Base-by-base conservation (phyloP, 345 rosid genomes). In the Aurinia saxatilis region DNA sequence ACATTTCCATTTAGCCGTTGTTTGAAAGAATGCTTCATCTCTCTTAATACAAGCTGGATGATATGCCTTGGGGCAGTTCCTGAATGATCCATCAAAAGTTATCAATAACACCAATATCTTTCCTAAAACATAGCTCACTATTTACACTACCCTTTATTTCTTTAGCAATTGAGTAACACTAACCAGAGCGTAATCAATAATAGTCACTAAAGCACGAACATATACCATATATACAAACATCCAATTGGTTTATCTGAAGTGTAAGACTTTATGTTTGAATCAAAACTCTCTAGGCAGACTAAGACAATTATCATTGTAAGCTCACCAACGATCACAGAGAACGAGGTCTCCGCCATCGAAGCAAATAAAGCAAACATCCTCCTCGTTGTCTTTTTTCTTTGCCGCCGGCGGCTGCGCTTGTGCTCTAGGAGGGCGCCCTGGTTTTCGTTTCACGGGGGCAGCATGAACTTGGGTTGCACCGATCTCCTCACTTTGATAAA, bases 41-140 rank as follows among this genome's bases (percentile, higher is more conserved):
- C 99, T 77, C 73, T 87, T 93, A 39, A 93, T 86, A 74, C 99
- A 93, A 54, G 92, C 74, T 17, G 96, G 90, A 83, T 93, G 99
- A 58, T 93, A 93, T 5, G 99, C 99, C 83, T 93, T 93, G 15
- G 99, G 97, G 67, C 99, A 93, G 66, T 95, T 90, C 87, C 99
- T 93, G 55, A 63, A 52, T 19, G 42, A 6, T 47, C 64, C 42
- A 63, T 34, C 63, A 60, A 67, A 31, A 52, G n/a, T 29, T 12
- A 36, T 6, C 27, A 61, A 66, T 5, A 42, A 40, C 54, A 35
- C 42, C 59, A 39, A 53, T 17, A 19, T n/a, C 11, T 2, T 12
- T 37, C 25, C 63, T 5, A 21, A 23, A 68, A 14, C 5, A 34
- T 45, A 52, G 14, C 34, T n/a, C 8, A 30, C 27, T 5, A 4